Conservation (phyloP, 192 early-diverging fungal species). For the Ambispora gerdemannii region DNA sequence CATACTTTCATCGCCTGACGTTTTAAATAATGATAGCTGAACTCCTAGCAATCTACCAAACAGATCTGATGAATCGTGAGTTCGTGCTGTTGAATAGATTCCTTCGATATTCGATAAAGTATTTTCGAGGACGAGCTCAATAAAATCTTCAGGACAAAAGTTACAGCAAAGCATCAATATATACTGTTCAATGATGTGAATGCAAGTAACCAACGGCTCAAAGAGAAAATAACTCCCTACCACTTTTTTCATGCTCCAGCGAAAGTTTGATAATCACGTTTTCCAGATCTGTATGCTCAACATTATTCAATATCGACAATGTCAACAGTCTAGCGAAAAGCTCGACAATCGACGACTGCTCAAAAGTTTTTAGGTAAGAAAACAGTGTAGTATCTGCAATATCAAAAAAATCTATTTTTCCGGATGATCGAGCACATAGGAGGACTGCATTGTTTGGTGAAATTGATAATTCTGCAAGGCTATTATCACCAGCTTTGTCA, state of each 20-base stretch:
- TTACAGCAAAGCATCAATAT: no score
- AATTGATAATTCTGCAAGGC: constrained; percentile 16
- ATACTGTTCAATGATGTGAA: no score
- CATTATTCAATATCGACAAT: constrained; percentile 19
- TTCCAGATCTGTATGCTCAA: constrained; percentile 25
- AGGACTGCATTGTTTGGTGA: constrained; percentile 22
- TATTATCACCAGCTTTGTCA: no score
- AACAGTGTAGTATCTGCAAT: neutral
- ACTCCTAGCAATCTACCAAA: constrained; percentile 15
- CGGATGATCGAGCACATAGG: neutral
- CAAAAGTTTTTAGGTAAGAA: neutral
- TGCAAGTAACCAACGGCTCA: no score
- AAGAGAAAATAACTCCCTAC: no score
- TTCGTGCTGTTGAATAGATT: neutral
- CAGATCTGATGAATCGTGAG: constrained; percentile 4
- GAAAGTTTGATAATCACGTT: constrained; percentile 17
- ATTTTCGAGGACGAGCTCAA: neutral
- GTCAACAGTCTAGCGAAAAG: constrained; percentile 4
- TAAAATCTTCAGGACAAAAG: no score
- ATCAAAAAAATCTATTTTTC: constrained; percentile 22
- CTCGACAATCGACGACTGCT: neutral
- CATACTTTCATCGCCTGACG: constrained; percentile 4
- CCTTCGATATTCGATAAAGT: constrained; percentile 14
- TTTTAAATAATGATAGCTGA: constrained; percentile 22
- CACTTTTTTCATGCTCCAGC: neutral